Percentiles rank a stretch among this genome's conserved stretches.
Evolutionary conservation across 2,329 filamentous ascomycete genomes (phyloP).

Genomic region (Colletotrichum sp.): DNA sequence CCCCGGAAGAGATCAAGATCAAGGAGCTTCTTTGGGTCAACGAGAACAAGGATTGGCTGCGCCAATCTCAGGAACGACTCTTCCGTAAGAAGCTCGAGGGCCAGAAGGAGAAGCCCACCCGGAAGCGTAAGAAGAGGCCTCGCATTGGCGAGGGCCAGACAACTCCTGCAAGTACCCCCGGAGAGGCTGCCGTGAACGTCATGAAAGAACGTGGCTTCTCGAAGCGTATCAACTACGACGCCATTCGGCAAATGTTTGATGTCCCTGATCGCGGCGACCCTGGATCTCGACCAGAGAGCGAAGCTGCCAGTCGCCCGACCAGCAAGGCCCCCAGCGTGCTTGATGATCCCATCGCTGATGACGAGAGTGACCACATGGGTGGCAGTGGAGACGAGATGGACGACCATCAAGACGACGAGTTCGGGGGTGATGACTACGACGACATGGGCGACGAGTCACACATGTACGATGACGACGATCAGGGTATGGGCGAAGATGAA

Average conservation of each 20-base stretch:
- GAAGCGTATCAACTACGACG: constrained; percentile 77
- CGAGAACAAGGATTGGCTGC: constrained; percentile 92
- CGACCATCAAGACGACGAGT: constrained; percentile 34
- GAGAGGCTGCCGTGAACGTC: constrained; percentile 71
- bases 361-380: constrained; percentile 34
- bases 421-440: constrained; percentile 35
- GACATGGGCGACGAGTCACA: constrained; percentile 32
- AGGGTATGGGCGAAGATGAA: constrained; percentile 13
- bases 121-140: constrained; percentile 59
- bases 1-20: constrained; percentile 73
- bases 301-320: constrained; percentile 36
- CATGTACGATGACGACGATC: constrained; percentile 18
- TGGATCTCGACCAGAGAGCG: constrained; percentile 56
- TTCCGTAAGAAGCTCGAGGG: constrained; percentile 73
- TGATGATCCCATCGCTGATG: constrained; percentile 39
- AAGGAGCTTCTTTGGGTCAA: constrained; percentile 96
- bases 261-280: constrained; percentile 46
- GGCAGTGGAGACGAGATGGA: constrained; percentile 26
- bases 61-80: constrained; percentile 82
- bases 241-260: constrained; percentile 63
- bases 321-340: constrained; percentile 39
- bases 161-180: constrained; percentile 69
- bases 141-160: constrained; percentile 69
- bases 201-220: constrained; percentile 72
- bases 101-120: constrained; percentile 60